Conservation (phyloP, 805 yeast species). For the Kuraishia piskuri region DNA sequence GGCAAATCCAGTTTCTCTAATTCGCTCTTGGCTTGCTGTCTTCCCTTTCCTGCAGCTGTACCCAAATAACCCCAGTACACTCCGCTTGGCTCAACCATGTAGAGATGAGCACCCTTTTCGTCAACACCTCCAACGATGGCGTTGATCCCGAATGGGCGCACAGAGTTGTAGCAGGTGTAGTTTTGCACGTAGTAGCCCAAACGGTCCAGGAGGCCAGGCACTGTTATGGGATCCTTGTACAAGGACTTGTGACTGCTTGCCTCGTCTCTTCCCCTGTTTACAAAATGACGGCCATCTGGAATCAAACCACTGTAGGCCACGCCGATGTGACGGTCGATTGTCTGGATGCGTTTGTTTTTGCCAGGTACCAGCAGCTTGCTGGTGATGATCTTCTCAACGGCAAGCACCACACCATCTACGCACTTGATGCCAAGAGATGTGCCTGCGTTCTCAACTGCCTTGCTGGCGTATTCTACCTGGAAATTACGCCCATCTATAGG, state of each 20-base stretch:
- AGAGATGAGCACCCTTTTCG: slow-evolving; percentile 82
- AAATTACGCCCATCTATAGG: slow-evolving; percentile 84
- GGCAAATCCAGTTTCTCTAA: slow-evolving; percentile 81
- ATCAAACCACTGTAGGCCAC: slow-evolving; percentile 90
- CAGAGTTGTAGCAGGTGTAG: slow-evolving; percentile 91
- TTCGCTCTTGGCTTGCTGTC: slow-evolving; percentile 96
- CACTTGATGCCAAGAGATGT: slow-evolving; percentile 91
- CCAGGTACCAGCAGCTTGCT: slow-evolving; percentile 87
- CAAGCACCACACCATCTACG: slow-evolving; percentile 91
- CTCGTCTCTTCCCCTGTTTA: slow-evolving; percentile 87
- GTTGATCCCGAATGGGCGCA: slow-evolving; percentile 94
- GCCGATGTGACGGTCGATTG: slow-evolving; percentile 89
- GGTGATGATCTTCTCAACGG: slow-evolving; percentile 86
- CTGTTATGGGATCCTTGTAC: slow-evolving; percentile 69
- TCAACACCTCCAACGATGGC: slow-evolving; percentile 93
- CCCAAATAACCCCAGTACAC: slow-evolving; percentile 96
- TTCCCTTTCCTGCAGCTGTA: slow-evolving; percentile 97
- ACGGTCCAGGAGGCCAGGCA: slow-evolving; percentile 78
- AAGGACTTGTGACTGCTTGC: slow-evolving; percentile 68
- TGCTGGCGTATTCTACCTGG: slow-evolving; percentile 96
- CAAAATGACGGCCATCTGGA: slow-evolving; percentile 96
- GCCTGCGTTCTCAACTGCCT: slow-evolving; percentile 96
- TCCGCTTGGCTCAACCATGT: slow-evolving; percentile 97
- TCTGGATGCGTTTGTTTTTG: slow-evolving; percentile 83
- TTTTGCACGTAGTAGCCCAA: slow-evolving; percentile 91